Evolutionary conservation across 331 rosid species (phyloP), one percentile per base, ranked within the genome.

Genomic region (Pyrus hybrid): DNA sequence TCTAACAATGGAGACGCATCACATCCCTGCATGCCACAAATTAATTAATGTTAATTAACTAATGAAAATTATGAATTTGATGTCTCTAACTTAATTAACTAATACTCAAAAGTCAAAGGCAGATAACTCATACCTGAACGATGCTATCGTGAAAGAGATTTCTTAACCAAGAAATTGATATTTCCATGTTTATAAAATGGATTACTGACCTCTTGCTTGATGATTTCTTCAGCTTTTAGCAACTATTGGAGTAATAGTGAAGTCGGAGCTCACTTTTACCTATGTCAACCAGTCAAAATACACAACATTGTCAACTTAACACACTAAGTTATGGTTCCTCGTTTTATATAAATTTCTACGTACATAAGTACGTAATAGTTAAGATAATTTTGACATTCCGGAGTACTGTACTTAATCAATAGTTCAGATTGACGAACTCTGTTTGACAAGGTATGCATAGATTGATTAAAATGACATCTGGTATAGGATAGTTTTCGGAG

Each of bases 81-180:
- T 37, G 13, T 37, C 45, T 10, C 13, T 37, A 1, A 37, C 45
- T 37, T 37, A 37, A 37, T 37, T 37, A 37, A 37, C 4, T 37
- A 37, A 4, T 3, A 37, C 45, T 1, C 45, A 37, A 21, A 49
- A 71, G 17, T 62, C 56, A 43, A 68, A 61, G 68, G 13, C 13
- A 35, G 3, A 63, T 16, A 47, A 45, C 54, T n/a, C 30, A 8
- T 65, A 92, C 98, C 97, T 90, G 73, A 25, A 93, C 96, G 26
- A 88, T 33, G 77, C 99, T 90, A 61, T 92, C 97, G 47, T 94
- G 97, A 90, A 94, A 94, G 77, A 90, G 96, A 80, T 94, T 92
- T 89, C 99, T 84, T 29, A 94, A 60, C 99, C 97, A 94, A 0
- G 96, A 90, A 70, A 90, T 82, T 7, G 97, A 93, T 2, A 96